Evolutionary conservation across 768 basidiomycete genomes (phyloP).

Genomic region (Phlegmacium glaucopus): DNA sequence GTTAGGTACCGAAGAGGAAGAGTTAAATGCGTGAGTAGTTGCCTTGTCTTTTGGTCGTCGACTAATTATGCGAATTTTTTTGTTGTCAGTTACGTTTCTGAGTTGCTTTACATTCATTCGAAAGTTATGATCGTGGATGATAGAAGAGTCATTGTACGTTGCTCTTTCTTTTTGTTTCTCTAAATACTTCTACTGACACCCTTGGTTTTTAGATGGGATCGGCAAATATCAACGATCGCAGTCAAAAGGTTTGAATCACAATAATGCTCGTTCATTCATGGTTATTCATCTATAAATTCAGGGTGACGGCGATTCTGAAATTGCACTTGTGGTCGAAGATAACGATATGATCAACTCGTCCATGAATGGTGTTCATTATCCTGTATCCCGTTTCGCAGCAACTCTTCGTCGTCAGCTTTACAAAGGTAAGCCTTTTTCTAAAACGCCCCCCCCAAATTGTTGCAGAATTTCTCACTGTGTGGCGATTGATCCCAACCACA

Average conservation of each 20-base stretch:
- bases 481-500: slow-evolving; percentile 21
- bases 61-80: slow-evolving; percentile 1
- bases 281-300: too few relatives aligned
- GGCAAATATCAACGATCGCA: slow-evolving; percentile 89
- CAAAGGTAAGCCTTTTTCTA: slow-evolving; percentile 47
- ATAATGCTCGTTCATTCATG: background rate
- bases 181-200: background rate
- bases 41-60: too few relatives aligned
- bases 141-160: slow-evolving; percentile 76
- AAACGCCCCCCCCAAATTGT: too few relatives aligned
- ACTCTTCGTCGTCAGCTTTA: slow-evolving; percentile 80
- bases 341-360: slow-evolving; percentile 65
- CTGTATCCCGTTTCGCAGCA: slow-evolving; percentile 78
- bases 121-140: slow-evolving; percentile 97
- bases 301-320: slow-evolving; percentile 96
- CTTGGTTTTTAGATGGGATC: slow-evolving; percentile 71
- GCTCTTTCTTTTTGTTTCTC: background rate
- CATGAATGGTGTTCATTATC: slow-evolving; percentile 77
- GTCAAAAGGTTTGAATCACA: slow-evolving; percentile 53
- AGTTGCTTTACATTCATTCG: slow-evolving; percentile 78
- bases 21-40: slow-evolving; percentile 66
- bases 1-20: slow-evolving; percentile 82
- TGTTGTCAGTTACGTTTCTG: slow-evolving; percentile 71
- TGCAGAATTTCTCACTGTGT: too few relatives aligned
- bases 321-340: slow-evolving; percentile 91